phyloP scores from a whole-genome alignment of 2,329 filamentous ascomycete genomes.

The Venturia carpophila region DNA sequence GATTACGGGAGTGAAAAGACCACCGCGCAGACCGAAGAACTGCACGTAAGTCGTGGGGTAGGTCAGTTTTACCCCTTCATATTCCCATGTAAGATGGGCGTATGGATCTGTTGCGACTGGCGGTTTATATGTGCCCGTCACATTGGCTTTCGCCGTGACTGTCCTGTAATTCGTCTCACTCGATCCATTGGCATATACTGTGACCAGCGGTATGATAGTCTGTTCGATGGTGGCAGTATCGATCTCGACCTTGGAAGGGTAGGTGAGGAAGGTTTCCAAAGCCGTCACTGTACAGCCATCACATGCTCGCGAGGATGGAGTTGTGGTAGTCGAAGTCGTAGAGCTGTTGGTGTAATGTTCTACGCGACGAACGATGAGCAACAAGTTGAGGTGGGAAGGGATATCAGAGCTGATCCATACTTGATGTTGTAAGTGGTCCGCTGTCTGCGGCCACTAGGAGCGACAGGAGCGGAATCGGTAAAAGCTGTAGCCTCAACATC shows the following conservation, averaged over 20 bases:
- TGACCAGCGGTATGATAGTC: conserved; percentile 13
- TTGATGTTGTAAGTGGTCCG: not conserved
- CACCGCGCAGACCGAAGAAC: conserved; percentile 2
- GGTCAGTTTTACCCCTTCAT: conserved; percentile 1
- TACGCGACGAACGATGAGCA: not conserved
- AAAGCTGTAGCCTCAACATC: conserved; percentile 3
- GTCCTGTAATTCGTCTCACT: conserved; percentile 17
- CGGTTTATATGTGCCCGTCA: not conserved
- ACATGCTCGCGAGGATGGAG: conserved; percentile 9
- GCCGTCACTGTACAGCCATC: conserved; percentile 6
- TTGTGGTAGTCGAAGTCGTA: not conserved
- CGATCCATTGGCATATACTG: conserved; percentile 12
- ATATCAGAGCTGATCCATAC: not conserved
- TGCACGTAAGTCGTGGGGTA: conserved; percentile 17
- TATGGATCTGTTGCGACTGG: conserved; percentile 6
- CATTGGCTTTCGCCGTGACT: conserved; percentile 5
- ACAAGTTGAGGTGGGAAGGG: not conserved
- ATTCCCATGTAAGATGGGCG: conserved; percentile 13
- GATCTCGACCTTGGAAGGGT: conserved; percentile 10
- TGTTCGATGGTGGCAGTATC: conserved; percentile 5
- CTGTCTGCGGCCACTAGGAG: not conserved
- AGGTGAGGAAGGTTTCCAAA: conserved; percentile 2
- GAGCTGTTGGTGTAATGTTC: conserved; percentile 13
- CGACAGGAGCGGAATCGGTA: not conserved
- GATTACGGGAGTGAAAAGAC: conserved; percentile 3